A percentile compares a stretch with the other conserved stretches of the same genome.
Evolutionary conservation across 495 filamentous ascomycete genomes (phyloP).

Genomic region (Cetradonia linearis): DNA sequence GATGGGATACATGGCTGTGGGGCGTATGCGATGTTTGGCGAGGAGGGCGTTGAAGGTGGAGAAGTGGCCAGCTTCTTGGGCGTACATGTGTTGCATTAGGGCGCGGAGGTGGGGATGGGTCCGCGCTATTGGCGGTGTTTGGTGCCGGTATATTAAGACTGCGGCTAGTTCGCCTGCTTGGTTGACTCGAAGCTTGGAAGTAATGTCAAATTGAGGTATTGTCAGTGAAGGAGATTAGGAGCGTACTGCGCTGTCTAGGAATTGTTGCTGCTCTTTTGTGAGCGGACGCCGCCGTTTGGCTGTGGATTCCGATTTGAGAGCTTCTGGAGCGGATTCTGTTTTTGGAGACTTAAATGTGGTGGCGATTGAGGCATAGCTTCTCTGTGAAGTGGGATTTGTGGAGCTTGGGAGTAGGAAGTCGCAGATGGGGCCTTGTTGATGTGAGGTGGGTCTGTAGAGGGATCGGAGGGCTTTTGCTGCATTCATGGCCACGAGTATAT

Average conservation of each 20-base stretch:
- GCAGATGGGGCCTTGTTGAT: constrained; percentile 17
- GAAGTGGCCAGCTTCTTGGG: constrained; percentile 85
- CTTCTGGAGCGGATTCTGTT: constrained; percentile 2
- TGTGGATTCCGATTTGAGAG: neutral
- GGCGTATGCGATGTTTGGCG: constrained; percentile 80
- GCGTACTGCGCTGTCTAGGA: constrained; percentile 56
- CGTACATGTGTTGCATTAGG: constrained; percentile 96
- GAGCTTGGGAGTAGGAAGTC: constrained; percentile 28
- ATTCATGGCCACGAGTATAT: neutral
- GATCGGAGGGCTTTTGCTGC: constrained; percentile 5
- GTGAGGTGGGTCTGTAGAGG: neutral
- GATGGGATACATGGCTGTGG: constrained; percentile 85
- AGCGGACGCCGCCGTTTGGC: constrained; percentile 50
- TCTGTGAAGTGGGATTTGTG: neutral
- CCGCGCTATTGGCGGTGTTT: constrained; percentile 63
- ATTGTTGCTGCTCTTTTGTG: constrained; percentile 57
- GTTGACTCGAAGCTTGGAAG: constrained; percentile 62
- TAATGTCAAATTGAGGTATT: neutral
- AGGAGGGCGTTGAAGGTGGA: constrained; percentile 74
- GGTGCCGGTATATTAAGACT: constrained; percentile 73
- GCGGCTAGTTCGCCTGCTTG: constrained; percentile 85
- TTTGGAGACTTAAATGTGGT: constrained; percentile 16
- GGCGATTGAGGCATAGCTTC: constrained; percentile 16
- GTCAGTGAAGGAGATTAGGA: neutral
- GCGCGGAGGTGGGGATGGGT: constrained; percentile 76